Evolutionary conservation across 768 basidiomycete genomes (phyloP), one percentile per base, ranked within the genome.

Genomic region (Tephrocybe sp.): DNA sequence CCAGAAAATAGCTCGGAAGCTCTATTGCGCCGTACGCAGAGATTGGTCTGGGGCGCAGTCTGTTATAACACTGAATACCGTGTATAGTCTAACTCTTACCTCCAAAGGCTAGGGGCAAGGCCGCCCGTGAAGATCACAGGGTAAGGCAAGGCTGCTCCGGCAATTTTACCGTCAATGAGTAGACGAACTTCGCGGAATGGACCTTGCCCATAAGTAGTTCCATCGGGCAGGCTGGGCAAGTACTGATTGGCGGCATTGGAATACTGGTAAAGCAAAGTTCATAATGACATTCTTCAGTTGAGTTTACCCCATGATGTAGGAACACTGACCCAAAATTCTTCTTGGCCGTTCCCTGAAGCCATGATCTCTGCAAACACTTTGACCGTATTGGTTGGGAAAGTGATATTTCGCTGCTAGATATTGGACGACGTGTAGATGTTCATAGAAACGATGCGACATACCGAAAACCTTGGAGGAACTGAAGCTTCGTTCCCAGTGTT

Each of bases 61-160:
- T 38, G 19, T 21, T 12, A 34, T 15, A 4, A 34, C 33, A 34
- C 4, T 34, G 37, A 38, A n/a, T n/a, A n/a, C n/a, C n/a, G n/a
- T n/a, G 8, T 18, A 21, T 19, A 19, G 16, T 18, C 16, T 30
- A 21, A 49, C 13, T 16, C 55, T 38, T 45, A 83, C 83, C 82
- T 76, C 88, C 88, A 90, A 24, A 81, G 74, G 1, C 78, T 69
- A 1, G 87, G 88, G 11, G 79, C 72, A 51, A 88, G 78, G 0
- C 86, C 87, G 12, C 89, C 89, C 0, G 86, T 90, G 59, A 89
- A 91, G 36, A 89, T 79, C 15, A 79, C 78, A 67, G 78, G 65
- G 50, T 77, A 79, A 1, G 78, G 77, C 56, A 77, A 77, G 12
- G 68, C 76, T 16, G 68, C 69, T 8, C 78, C 77, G 6, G 74